phyloP scores from a whole-genome alignment of 2,329 filamentous ascomycete species.

The Claviceps paspali region DNA sequence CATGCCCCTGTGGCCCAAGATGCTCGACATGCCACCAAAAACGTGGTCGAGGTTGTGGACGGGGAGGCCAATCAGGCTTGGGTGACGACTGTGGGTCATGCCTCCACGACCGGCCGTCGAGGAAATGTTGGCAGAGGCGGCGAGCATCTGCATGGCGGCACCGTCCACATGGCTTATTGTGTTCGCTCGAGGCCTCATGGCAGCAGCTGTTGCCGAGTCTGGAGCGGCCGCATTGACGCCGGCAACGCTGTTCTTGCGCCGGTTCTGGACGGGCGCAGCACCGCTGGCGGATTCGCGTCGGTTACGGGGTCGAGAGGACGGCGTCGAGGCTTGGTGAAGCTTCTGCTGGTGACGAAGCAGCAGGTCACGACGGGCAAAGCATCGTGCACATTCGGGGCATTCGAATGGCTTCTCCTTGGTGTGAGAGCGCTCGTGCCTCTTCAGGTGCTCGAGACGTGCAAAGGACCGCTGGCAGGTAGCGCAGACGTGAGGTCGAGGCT shows the following conservation, averaged over 20 bases:
- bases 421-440: conserved; percentile 94
- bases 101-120: conserved; percentile 26
- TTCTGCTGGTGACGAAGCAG: conserved; percentile 95
- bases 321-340: conserved; percentile 82
- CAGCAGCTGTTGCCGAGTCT: conserved; percentile 31
- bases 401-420: conserved; percentile 99
- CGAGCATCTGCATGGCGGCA: conserved; percentile 56
- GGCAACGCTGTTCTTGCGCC: conserved; percentile 84
- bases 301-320: conserved; percentile 72
- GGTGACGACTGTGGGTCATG: conserved; percentile 53
- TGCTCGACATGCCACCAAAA: conserved; percentile 57
- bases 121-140: conserved; percentile 36
- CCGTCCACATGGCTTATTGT: conserved; percentile 90
- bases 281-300: conserved; percentile 79
- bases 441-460: conserved; percentile 86
- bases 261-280: conserved; percentile 48
- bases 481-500: conserved; percentile 89
- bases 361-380: conserved; percentile 86
- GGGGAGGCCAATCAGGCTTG: conserved; percentile 55
- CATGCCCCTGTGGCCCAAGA: conserved; percentile 50
- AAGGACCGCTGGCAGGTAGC: conserved; percentile 84
- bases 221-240: conserved; percentile 31
- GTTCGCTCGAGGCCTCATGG: conserved; percentile 80
- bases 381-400: conserved; percentile 84
- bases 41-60: conserved; percentile 44